A percentile compares a stretch with the other conserved stretches of the same genome.
Evolutionary conservation across 108 stramenopile species (phyloP).

Genomic region (Cyclotella baltica): DNA sequence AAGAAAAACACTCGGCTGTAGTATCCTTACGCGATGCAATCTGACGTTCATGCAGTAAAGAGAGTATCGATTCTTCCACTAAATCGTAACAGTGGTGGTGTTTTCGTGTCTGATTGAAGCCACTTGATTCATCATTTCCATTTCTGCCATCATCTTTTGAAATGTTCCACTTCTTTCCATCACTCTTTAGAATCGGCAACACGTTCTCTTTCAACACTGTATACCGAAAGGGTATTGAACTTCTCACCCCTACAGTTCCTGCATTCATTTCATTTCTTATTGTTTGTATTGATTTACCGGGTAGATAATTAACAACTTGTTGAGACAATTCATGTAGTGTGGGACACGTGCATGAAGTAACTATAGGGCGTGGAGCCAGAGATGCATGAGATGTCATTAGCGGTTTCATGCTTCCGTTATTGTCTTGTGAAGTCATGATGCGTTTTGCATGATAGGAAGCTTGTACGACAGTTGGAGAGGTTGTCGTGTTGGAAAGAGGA

Average conservation of each 20-base stretch:
- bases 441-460: slow-evolving; percentile 72
- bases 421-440: background rate
- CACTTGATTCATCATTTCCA: background rate
- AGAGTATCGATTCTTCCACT: slow-evolving; percentile 78
- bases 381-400: slow-evolving; percentile 43
- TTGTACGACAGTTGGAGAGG: slow-evolving; percentile 5
- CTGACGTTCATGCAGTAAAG: slow-evolving; percentile 58
- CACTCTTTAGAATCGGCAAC: slow-evolving; percentile 36
- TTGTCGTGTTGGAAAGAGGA: slow-evolving; percentile 51
- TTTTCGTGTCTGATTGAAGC: slow-evolving; percentile 26
- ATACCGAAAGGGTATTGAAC: slow-evolving; percentile 70
- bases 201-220: slow-evolving; percentile 60
- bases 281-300: slow-evolving; percentile 45
- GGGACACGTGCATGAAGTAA: slow-evolving; percentile 73
- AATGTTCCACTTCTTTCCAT: slow-evolving; percentile 11
- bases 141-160: background rate
- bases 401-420: slow-evolving; percentile 38
- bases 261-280: slow-evolving; percentile 62
- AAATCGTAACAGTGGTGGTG: slow-evolving; percentile 77
- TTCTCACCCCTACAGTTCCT: slow-evolving; percentile 50
- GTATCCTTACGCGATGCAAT: slow-evolving; percentile 24
- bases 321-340: slow-evolving; percentile 70
- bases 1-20: slow-evolving; percentile 22
- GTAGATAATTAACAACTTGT: slow-evolving; percentile 53
- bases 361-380: slow-evolving; percentile 52